These are phyloP conservation scores for Xylaria arbuscula DNA, from an alignment of 2,329 filamentous ascomycete genomes.

Conservation along the genomic window DNA sequence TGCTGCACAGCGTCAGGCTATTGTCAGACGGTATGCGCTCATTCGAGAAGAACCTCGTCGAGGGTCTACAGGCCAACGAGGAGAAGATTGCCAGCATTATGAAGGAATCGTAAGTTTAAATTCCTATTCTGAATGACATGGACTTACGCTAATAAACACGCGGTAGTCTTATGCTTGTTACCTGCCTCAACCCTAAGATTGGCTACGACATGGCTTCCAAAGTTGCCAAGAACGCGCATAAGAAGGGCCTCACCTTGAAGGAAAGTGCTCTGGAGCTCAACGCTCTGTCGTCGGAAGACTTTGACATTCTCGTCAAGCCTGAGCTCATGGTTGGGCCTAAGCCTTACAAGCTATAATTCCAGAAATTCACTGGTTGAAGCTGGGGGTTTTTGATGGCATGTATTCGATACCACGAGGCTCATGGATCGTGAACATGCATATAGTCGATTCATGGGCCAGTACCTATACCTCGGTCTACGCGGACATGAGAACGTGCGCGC, in stretches of 20 bases:
- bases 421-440: constrained; percentile 2
- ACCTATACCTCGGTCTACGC: neutral
- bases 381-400: neutral
- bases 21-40: constrained; percentile 92
- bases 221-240: constrained; percentile 98
- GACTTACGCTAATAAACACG: constrained; percentile 16
- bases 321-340: constrained; percentile 95
- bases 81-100: constrained; percentile 88
- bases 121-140: constrained; percentile 3
- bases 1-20: constrained; percentile 90
- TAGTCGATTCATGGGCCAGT: neutral
- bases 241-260: constrained; percentile 95
- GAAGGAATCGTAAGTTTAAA: constrained; percentile 84
- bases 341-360: constrained; percentile 62
- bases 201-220: constrained; percentile 98
- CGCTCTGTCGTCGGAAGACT: constrained; percentile 87
- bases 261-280: constrained; percentile 93
- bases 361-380: neutral
- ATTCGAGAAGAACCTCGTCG: constrained; percentile 93
- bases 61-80: constrained; percentile 91
- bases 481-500: neutral
- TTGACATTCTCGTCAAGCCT: constrained; percentile 87
- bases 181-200: constrained; percentile 96
- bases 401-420: neutral
- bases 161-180: constrained; percentile 91